These are phyloP conservation scores for Bombardia bombarda DNA, from an alignment of 495 filamentous ascomycete species.

Conservation along the genomic window DNA sequence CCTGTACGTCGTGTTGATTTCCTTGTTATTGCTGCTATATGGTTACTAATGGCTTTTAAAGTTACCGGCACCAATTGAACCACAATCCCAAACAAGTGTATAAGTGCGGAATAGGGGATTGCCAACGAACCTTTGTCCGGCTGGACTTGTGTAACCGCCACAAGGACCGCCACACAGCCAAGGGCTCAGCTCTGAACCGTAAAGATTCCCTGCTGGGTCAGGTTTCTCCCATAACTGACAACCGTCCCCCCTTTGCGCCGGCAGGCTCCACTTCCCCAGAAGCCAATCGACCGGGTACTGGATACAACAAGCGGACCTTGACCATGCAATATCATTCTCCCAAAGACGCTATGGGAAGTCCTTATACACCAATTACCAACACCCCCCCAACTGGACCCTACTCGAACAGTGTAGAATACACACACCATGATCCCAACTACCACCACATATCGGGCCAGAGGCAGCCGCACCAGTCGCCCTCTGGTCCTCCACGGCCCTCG, in stretches of 20 bases:
- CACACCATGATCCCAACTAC: slow-evolving; percentile 36
- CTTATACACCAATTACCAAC: slow-evolving; percentile 41
- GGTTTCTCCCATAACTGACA: slow-evolving; percentile 40
- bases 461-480: slow-evolving; percentile 34
- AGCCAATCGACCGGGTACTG: slow-evolving; percentile 36
- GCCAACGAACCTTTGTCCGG: slow-evolving; percentile 82
- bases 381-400: slow-evolving; percentile 39
- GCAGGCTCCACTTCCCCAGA: slow-evolving; percentile 44
- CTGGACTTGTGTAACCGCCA: slow-evolving; percentile 92
- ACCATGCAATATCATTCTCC: slow-evolving; percentile 47
- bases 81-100: slow-evolving; percentile 96
- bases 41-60: slow-evolving; percentile 21
- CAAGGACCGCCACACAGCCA: slow-evolving; percentile 90
- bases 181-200: slow-evolving; percentile 86
- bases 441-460: slow-evolving; percentile 26
- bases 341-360: slow-evolving; percentile 38
- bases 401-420: slow-evolving; percentile 36
- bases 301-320: slow-evolving; percentile 33
- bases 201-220: slow-evolving; percentile 70
- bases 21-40: background rate
- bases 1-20: slow-evolving; percentile 44
- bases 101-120: slow-evolving; percentile 88
- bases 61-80: slow-evolving; percentile 87
- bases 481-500: slow-evolving; percentile 32
- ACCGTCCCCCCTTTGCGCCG: slow-evolving; percentile 34